Base-by-base conservation (phyloP, 495 filamentous ascomycete species). In the Talaromyces thailandensis region DNA sequence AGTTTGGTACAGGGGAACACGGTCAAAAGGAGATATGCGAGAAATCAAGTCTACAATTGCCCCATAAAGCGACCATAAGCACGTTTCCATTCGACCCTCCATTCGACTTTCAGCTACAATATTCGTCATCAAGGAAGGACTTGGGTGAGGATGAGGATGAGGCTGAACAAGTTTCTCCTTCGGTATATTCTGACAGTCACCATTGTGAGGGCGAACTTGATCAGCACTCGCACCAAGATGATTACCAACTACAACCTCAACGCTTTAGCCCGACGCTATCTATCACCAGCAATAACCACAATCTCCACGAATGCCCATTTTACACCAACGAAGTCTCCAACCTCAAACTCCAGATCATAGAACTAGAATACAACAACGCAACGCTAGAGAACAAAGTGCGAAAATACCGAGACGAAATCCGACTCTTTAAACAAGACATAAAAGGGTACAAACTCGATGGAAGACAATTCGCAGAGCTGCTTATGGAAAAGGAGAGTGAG, bases 321-420 rank as follows among this genome's bases (percentile, higher is more conserved):
- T 40, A 43, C 16, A 28, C n/a, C 50, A 31, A 16, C 28, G 61
- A 62, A 62, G 23, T 62, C 18, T 43, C 51, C 23, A 51, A 16
- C 2, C 37, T 62, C 6, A 62, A 57, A 28, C 28, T 62, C 23
- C 61, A 37, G 2, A 40, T 57, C 16, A 52, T 57, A 25, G 61
- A 62, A 28, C 32, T 62, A 18, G 61, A 56, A 62, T 62, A 28
- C 26, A 52, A 48, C 51, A 62, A 62, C 51, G 51, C 31, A 14
- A 37, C 61, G 7, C 51, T 62, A 11, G 61, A 62, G 29, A 37
- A 37, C 50, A 62, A 56, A 48, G 14, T 56, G 1, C 28, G 25
- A 8, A 50, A 57, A 43, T 62, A 62, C 23, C 61, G 61, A 37
- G 32, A 56, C 0, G 61, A 56, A 32, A 56, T 62, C 23, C 50